These are phyloP conservation scores for Linanthus parryae DNA, from an alignment of 148 eudicot genomes.

Conservation along the genomic window DNA sequence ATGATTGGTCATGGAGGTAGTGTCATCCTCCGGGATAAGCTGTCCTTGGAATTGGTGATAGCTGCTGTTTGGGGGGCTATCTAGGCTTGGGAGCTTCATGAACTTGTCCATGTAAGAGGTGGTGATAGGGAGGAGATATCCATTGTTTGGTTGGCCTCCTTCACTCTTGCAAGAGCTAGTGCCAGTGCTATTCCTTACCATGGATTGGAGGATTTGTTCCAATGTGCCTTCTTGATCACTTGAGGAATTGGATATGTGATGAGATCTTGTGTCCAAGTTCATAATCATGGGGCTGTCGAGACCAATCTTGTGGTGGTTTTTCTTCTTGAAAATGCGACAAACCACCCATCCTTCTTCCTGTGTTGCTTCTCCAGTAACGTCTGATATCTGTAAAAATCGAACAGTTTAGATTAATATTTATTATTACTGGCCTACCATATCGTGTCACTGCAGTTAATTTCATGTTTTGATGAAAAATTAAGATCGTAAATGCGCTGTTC, in stretches of 20 bases:
- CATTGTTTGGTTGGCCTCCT: slow-evolving; percentile 7
- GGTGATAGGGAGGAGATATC: slow-evolving; percentile 1
- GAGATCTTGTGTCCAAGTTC: no score
- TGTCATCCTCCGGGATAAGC: no score
- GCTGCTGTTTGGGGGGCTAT: not conserved
- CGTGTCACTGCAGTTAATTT: no score
- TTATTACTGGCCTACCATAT: no score
- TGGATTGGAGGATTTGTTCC: slow-evolving; percentile 39
- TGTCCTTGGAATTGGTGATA: no score
- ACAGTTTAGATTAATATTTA: no score
- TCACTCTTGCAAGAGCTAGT: slow-evolving; percentile 37
- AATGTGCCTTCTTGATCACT: slow-evolving; percentile 20
- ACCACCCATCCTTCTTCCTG: slow-evolving; percentile 52
- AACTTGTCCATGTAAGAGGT: slow-evolving; percentile 12
- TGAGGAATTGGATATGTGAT: no score
- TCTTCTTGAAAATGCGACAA: slow-evolving; percentile 49
- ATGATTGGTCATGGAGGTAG: no score
- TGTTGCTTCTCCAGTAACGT: slow-evolving; percentile 6
- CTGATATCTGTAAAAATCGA: slow-evolving; percentile 16
- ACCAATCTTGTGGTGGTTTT: slow-evolving; percentile 34
- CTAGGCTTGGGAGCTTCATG: slow-evolving; percentile 35
- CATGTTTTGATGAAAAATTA: no score
- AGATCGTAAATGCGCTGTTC: no score
- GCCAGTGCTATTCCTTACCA: no score
- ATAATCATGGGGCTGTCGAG: no score